These are phyloP conservation scores for Ambrosiella cleistominuta DNA, from an alignment of 2,329 filamentous ascomycete genomes.

Conservation along the genomic window DNA sequence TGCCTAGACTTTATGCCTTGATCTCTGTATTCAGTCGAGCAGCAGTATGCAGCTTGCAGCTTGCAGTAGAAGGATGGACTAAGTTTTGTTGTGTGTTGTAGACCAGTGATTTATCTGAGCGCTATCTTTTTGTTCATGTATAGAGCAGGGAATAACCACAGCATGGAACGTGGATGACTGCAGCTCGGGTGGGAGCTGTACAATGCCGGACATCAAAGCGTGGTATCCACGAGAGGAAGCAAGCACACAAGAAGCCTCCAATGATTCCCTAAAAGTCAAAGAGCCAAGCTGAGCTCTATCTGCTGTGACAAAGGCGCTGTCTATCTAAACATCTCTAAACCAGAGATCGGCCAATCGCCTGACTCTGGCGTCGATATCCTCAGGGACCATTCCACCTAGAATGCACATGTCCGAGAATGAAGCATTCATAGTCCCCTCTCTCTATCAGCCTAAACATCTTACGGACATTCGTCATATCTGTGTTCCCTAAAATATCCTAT, in stretches of 20 bases:
- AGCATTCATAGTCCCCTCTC: neutral
- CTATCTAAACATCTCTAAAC: too few species aligned
- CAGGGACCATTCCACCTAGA: neutral
- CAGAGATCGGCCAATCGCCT: neutral
- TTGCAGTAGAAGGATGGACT: neutral
- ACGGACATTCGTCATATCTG: neutral
- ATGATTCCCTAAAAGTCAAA: neutral
- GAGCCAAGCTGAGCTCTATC: too few species aligned
- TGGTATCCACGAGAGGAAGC: neutral
- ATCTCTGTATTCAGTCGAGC: neutral
- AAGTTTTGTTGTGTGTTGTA: neutral
- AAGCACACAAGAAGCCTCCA: neutral
- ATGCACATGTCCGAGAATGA: neutral
- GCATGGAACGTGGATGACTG: neutral
- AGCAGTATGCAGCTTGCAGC: neutral
- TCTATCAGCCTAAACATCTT: neutral
- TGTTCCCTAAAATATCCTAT: neutral
- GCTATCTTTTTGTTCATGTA: neutral
- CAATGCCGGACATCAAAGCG: neutral
- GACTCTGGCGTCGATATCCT: neutral
- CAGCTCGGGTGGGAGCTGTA: neutral
- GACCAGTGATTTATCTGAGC: neutral
- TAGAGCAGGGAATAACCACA: neutral
- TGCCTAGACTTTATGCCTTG: too few species aligned
- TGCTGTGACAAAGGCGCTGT: too few species aligned